Evolutionary conservation across 164 flowering plant genomes (phyloP).

Genomic region (Annona cherimola): DNA sequence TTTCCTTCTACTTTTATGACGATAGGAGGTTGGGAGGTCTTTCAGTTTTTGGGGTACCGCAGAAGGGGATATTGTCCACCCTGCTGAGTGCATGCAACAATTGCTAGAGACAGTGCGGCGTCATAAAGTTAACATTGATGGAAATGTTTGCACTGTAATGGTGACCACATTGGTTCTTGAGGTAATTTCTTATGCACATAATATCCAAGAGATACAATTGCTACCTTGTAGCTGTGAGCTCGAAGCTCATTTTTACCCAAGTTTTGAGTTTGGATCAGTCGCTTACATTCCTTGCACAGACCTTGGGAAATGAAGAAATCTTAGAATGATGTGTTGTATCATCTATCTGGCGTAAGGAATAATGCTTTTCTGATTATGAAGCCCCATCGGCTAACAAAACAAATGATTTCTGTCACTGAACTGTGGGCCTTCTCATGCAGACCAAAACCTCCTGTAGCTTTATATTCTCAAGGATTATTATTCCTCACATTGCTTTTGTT

Average conservation of each 20-base stretch:
- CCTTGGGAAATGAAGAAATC: neutral
- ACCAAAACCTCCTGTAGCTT: neutral
- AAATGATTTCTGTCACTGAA: too few relatives aligned
- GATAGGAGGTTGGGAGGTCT: slow-evolving; percentile 49
- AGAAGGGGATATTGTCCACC: slow-evolving; percentile 49
- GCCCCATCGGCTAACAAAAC: too few relatives aligned
- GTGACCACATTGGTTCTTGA: slow-evolving; percentile 86
- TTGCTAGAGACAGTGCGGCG: slow-evolving; percentile 75
- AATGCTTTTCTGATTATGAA: too few relatives aligned
- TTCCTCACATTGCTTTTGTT: too few relatives aligned
- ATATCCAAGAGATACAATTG: neutral
- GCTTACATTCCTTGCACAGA: neutral
- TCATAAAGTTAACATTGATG: slow-evolving; percentile 78
- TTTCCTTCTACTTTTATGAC: slow-evolving; percentile 5
- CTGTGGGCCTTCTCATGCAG: too few relatives aligned
- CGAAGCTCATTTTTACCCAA: neutral
- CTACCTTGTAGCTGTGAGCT: neutral
- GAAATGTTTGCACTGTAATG: slow-evolving; percentile 80
- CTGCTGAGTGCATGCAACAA: slow-evolving; percentile 85
- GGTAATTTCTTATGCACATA: slow-evolving; percentile 33
- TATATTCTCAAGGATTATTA: neutral
- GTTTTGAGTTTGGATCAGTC: neutral
- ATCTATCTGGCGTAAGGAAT: too few relatives aligned
- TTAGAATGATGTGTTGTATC: too few relatives aligned
- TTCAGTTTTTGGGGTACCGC: slow-evolving; percentile 48